Percentiles rank a stretch among this genome's conserved stretches.
These are phyloP conservation scores for Globisporangium solare DNA, from an alignment of 352 stramenopile species.

Conservation along the genomic window DNA sequence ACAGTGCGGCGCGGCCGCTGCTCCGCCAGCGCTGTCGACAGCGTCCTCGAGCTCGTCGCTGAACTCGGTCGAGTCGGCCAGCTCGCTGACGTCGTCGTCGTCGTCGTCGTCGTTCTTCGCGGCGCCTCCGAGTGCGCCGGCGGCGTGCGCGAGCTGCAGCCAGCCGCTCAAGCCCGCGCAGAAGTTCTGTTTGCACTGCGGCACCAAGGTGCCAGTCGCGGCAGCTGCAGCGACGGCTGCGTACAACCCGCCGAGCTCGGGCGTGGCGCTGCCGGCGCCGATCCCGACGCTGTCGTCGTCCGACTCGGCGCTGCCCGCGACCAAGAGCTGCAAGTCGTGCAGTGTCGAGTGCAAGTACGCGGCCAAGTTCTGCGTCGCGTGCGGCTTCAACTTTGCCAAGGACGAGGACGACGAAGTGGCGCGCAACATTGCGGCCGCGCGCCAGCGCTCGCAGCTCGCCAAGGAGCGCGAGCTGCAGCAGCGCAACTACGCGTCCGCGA, in stretches of 20 bases:
- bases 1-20: conserved; percentile 49
- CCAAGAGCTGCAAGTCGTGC: conserved; percentile 64
- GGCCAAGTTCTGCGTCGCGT: conserved; percentile 80
- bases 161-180: conserved; percentile 49
- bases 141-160: conserved; percentile 39
- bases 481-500: conserved; percentile 57
- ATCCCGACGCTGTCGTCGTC: conserved; percentile 41
- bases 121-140: neutral
- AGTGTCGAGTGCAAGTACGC: conserved; percentile 66
- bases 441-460: conserved; percentile 35
- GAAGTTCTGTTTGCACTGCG: conserved; percentile 80
- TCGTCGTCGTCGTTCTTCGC: conserved; percentile 12
- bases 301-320: conserved; percentile 31
- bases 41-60: conserved; percentile 27
- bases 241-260: conserved; percentile 26
- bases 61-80: conserved; percentile 23
- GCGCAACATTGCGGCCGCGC: conserved; percentile 63
- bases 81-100: conserved; percentile 14
- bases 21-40: conserved; percentile 10
- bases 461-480: conserved; percentile 60
- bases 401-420: conserved; percentile 76
- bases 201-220: conserved; percentile 40
- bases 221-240: conserved; percentile 18
- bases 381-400: conserved; percentile 74
- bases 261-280: conserved; percentile 44